phyloP scores from a whole-genome alignment of 192 early-diverging fungal species.

The Rhizophagus prolifer region DNA sequence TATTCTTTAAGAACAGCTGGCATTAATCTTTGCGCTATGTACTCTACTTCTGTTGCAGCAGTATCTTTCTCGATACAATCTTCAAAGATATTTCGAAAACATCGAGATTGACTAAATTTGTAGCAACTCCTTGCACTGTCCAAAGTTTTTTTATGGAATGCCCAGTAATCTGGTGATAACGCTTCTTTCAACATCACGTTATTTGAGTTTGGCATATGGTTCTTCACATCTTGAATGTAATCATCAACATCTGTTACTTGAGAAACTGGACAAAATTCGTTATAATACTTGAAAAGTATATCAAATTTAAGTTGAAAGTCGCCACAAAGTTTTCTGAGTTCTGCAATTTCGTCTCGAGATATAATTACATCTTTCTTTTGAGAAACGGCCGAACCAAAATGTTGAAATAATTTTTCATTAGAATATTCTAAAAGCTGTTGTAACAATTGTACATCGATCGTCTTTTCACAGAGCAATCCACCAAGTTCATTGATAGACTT shows the following conservation, averaged over 20 bases:
- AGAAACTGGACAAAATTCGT: neutral
- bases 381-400: neutral
- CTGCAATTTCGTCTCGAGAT: neutral
- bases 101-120: slow-evolving; percentile 2
- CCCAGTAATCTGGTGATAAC: neutral
- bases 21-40: neutral
- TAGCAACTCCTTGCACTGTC: neutral
- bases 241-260: neutral
- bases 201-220: neutral
- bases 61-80: neutral
- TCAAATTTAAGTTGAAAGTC: neutral
- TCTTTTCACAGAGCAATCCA: neutral
- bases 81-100: slow-evolving; percentile 10
- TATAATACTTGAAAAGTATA: neutral
- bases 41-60: neutral
- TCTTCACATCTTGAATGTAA: neutral
- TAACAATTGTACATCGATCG: neutral
- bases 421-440: neutral
- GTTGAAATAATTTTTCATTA: neutral
- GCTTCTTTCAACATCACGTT: neutral
- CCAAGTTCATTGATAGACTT: neutral
- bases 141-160: neutral
- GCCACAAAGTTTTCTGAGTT: neutral
- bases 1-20: neutral
- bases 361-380: neutral